Percentiles rank a stretch among this genome's conserved stretches.
These are phyloP conservation scores for Aspergillus floridensis DNA, from an alignment of 2,329 filamentous ascomycete genomes.

Conservation along the genomic window DNA sequence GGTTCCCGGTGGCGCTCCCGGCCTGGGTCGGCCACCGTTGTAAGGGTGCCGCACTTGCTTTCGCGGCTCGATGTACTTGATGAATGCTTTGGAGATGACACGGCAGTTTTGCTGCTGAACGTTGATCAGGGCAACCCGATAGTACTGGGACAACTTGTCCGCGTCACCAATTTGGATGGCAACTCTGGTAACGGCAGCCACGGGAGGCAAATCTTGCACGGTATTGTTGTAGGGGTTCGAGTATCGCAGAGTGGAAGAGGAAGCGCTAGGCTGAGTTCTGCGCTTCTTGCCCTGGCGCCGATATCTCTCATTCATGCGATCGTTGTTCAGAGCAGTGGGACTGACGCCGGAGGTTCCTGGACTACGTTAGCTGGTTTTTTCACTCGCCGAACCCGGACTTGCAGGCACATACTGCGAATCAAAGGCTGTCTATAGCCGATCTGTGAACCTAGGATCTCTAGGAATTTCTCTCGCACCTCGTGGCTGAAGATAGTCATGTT, in stretches of 20 bases:
- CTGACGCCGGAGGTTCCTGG: conserved; percentile 13
- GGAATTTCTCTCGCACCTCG: conserved; percentile 35
- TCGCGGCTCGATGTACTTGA: conserved; percentile 47
- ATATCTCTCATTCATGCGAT: conserved; percentile 11
- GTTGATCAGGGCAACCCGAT: conserved; percentile 40
- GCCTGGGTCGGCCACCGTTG: conserved; percentile 43
- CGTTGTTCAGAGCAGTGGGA: conserved; percentile 20
- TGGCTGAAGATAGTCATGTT: conserved; percentile 32
- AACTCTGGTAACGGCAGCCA: conserved; percentile 26
- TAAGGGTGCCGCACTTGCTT: conserved; percentile 51
- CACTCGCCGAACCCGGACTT: too few relatives aligned
- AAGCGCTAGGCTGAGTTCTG: conserved; percentile 21
- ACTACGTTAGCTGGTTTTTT: background rate
- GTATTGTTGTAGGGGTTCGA: conserved; percentile 23
- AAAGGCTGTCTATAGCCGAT: conserved; percentile 29
- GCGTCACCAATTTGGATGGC: conserved; percentile 40
- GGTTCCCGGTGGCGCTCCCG: conserved; percentile 36
- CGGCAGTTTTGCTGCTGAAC: conserved; percentile 49
- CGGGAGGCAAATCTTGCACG: conserved; percentile 22
- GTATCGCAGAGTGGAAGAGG: conserved; percentile 18
- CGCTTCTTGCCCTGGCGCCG: conserved; percentile 32
- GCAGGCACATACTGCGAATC: conserved; percentile 27
- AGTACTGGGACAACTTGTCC: conserved; percentile 39
- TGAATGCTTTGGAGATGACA: conserved; percentile 46
- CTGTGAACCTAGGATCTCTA: conserved; percentile 33